Base-by-base conservation (phyloP, 2,329 filamentous ascomycete genomes). In the Escovopsis sp. region DNA sequence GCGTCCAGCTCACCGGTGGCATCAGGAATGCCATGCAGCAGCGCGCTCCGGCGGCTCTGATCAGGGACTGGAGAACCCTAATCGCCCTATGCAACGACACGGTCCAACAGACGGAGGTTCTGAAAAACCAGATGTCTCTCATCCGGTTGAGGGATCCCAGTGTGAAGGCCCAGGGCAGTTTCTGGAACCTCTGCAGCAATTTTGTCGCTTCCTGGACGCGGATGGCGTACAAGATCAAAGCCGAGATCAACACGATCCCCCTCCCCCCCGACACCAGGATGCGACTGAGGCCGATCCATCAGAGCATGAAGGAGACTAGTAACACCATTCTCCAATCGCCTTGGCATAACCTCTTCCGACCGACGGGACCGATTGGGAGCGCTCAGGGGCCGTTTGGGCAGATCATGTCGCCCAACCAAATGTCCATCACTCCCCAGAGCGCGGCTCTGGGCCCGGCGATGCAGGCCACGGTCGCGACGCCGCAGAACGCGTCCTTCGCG, bases 391-490 rank as follows among this genome's bases (percentile, higher is more conserved):
- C 43, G 12, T 41, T 39, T 35, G 42, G 42, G 7, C 45, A 40
- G 32, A 38, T 32, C 30, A 18, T 46, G 3, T 46, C 45, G 12
- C 55, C 50, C 49, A 44, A 55, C 47, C 12, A 57, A 42, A 55
- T 66, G 33, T 87, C 88, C 8, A 86, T 91, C 54, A 95, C 88
- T 1, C 88, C 89, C 7, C 73, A 94, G 47, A 91, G 85, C 52
- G 88, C 87, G 12, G 88, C 88, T 2, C 69, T 95, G 5, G 89
- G 88, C 1, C 86, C 88, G 6, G 88, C 88, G 18, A 85, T 87
- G 43, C 87, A 94, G 61, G 87, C 88, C 1, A 95, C 86, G 0
- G 80, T 94, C 10, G 83, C 85, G 4, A 85, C 77, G 0, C 77
- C 77, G 9, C 69, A 76, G 54, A 74, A 66, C 46, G 69, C 64